A percentile compares a stretch with the other conserved stretches of the same genome.
phyloP scores from a whole-genome alignment of 345 rosid species.

The Brassica cretica region DNA sequence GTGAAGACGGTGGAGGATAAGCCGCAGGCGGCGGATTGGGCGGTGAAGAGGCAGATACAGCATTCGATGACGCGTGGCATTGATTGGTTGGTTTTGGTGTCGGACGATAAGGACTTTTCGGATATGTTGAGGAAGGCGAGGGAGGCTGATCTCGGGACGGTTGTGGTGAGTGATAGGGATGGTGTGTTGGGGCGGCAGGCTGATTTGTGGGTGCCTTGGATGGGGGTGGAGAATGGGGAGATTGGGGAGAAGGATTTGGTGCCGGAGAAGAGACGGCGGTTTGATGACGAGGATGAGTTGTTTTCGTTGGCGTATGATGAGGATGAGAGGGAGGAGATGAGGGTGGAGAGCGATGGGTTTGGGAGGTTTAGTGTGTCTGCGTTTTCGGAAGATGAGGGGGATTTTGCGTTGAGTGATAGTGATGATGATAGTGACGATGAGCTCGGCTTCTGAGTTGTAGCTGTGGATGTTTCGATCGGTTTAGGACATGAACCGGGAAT shows the following conservation, averaged over 20 bases:
- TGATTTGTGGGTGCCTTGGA: constrained; percentile 93
- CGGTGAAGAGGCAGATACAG: constrained; percentile 87
- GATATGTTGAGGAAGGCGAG: constrained; percentile 79
- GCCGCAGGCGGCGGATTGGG: constrained; percentile 98
- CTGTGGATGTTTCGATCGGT: not conserved
- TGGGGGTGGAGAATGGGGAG: constrained; percentile 75
- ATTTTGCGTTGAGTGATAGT: constrained; percentile 46
- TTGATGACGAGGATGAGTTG: constrained; percentile 42
- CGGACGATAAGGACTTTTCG: constrained; percentile 80
- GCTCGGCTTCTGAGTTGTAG: constrained; percentile 22
- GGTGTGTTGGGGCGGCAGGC: constrained; percentile 72
- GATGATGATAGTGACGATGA: constrained; percentile 47
- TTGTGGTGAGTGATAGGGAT: constrained; percentile 75
- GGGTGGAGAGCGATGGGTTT: constrained; percentile 49
- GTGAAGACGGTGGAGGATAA: constrained; percentile 89
- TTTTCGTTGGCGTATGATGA: constrained; percentile 52
- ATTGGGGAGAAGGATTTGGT: constrained; percentile 68
- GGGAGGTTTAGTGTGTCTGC: constrained; percentile 53
- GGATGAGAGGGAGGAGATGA: constrained; percentile 49
- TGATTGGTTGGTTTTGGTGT: constrained; percentile 83
- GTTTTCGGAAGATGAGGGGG: constrained; percentile 63
- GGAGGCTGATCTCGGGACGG: constrained; percentile 73
- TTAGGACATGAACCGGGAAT: constrained; percentile 3
- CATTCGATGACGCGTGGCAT: constrained; percentile 86
- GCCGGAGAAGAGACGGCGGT: constrained; percentile 46